Evolutionary conservation across 306 rosid genomes (phyloP), one percentile per base, ranked within the genome.

Genomic region (Cucurbita pepo): DNA sequence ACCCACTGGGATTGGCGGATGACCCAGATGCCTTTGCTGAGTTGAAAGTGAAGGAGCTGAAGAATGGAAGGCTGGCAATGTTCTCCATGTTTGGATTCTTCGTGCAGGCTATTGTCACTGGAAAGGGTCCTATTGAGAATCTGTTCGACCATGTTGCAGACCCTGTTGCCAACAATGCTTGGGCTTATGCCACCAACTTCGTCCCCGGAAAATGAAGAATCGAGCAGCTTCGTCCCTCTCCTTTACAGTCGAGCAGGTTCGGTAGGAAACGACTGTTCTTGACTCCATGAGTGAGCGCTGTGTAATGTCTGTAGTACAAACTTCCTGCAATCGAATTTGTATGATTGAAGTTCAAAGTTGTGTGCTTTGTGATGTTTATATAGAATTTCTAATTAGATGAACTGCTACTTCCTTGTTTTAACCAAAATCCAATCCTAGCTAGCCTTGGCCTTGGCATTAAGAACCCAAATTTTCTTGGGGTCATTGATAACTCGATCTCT

Each of bases 11-110:
- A 19, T 78, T 94, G 15, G 98, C 98, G 22, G 97, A 94, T 76
- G 97, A 94, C 77, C 98, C 96, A 0, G 98, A 94, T 16, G 88
- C 97, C 55, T 94, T 94, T 59, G 98, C 98, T n/a, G 98, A 94
- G 81, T 69, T 94, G 85, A 94, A 90, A 88, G 97, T 90, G 37
- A 89, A 89, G 88, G 96, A 88, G 69, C 72, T 91, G 66, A 91
- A 91, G 95, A 91, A 91, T 6, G 95, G 97, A 13, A 61, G 97
- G 40, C 73, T 94, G 82, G 97, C 98, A 6, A 94, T 94, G 97
- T 79, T 80, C 82, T 94, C 98, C 66, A 83, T 87, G 98, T 94
- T 90, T 18, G 97, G 97, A 7, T 94, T 87, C 91, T 89, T 89
- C 70, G 98, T 94, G 75, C 98, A 94, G 83, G 97, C 98, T 45